Evolutionary conservation across 257 asterid species (phyloP).

Genomic region (Plantago elongata): DNA sequence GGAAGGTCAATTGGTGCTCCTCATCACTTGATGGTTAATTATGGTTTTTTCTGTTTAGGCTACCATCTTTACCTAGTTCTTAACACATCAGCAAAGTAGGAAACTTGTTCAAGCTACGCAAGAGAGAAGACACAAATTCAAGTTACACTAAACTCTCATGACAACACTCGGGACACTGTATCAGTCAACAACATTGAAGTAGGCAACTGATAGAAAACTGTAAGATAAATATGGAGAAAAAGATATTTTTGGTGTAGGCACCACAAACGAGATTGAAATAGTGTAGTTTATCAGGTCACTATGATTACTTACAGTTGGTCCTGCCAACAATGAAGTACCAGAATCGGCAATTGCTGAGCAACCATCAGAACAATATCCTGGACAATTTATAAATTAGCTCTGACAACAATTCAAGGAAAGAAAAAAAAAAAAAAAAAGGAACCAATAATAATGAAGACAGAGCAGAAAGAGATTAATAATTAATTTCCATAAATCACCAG

Average conservation of each 20-base stretch:
- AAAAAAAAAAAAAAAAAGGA: not conserved
- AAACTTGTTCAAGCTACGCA: too few relatives aligned
- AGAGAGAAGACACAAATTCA: too few relatives aligned
- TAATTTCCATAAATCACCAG: conserved; percentile 42
- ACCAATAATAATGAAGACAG: not conserved
- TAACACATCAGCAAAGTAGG: too few relatives aligned
- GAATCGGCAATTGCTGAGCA: conserved; percentile 95
- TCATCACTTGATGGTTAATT: too few relatives aligned
- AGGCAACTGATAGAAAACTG: too few relatives aligned
- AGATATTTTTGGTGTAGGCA: not conserved
- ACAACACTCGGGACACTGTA: too few relatives aligned
- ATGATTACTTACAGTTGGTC: conserved; percentile 72
- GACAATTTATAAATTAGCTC: conserved; percentile 15
- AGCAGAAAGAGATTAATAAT: conserved; percentile 7
- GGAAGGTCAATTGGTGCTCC: too few relatives aligned
- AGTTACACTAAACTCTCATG: too few relatives aligned
- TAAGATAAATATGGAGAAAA: too few relatives aligned
- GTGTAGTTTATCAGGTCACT: not conserved
- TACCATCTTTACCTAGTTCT: too few relatives aligned
- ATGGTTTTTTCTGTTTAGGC: too few relatives aligned
- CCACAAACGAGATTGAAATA: conserved; percentile 1
- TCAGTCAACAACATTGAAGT: too few relatives aligned
- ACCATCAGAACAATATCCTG: conserved; percentile 74
- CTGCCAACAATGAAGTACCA: conserved; percentile 89
- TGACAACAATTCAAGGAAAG: conserved; percentile 10